Base-by-base conservation (phyloP, 192 early-diverging fungal genomes). In the Backusella parvicylindrica region DNA sequence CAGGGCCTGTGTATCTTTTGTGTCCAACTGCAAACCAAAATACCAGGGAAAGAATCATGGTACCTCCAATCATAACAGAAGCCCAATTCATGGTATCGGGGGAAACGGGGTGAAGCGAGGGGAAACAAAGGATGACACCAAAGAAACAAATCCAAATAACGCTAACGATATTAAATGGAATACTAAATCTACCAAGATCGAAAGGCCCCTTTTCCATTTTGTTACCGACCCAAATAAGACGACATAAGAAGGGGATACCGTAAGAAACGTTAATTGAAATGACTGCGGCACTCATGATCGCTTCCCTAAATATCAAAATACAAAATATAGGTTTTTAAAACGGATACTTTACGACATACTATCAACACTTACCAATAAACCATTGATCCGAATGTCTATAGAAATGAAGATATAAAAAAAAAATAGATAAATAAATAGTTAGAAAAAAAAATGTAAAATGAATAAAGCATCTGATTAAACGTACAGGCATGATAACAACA, bases 211-310 rank as follows among this genome's bases (percentile, higher is more conserved):
- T 77, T 33, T 73, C 74, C 50, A 82, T 81, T 0, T 56, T 75
- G 18, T 86, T 50, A 64, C 82, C 56, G 0, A 73, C 30, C 76
- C 79, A 86, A 3, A 80, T 80, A 1, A 86, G 33, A 0, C 82
- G 76, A 49, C 82, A 84, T 38, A 86, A 70, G 13, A 83, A 82
- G 2, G 85, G 84, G 6, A 86, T 75, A 78, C 83, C 82, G 30
- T 85, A 85, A 1, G 82, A 79, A 30, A 85, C 75, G 64, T 84
- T 84, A 6, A 80, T 60, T 28, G 78, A 84, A 56, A 86, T 86
- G 8, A 83, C 80, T 0, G 85, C 83, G n/a, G 82, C 75, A 70
- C 75, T 79, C 71, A 83, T 82, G n/a, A 86, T 81, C 9, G 85
- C 85, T 18, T 77, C 70, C 73, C 40, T 41, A 41, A 15, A 13